Percentiles rank a stretch among this genome's conserved stretches.
Conservation (phyloP, 768 basidiomycete species). For the Tubosaeta brunneosetosa region DNA sequence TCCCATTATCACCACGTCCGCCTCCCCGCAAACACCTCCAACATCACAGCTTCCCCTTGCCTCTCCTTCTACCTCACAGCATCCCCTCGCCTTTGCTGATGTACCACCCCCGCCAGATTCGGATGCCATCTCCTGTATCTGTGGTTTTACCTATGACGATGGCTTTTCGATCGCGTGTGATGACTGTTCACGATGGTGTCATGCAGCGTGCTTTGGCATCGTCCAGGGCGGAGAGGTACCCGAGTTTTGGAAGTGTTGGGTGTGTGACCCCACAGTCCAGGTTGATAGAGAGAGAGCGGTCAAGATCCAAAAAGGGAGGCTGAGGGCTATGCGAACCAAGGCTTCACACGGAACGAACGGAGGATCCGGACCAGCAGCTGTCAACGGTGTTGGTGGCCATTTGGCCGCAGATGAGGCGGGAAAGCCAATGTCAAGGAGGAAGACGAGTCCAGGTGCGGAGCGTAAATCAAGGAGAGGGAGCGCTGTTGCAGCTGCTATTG, state of each 20-base stretch:
- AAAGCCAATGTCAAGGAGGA: constrained; percentile 29
- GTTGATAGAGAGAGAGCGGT: constrained; percentile 48
- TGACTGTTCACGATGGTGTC: constrained; percentile 76
- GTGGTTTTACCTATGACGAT: constrained; percentile 69
- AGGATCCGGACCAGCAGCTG: constrained; percentile 11
- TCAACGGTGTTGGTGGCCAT: constrained; percentile 15
- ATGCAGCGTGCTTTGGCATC: constrained; percentile 73
- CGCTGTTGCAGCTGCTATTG: constrained; percentile 33
- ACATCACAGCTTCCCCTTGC: constrained; percentile 10
- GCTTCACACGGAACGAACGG: constrained; percentile 26
- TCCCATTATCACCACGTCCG: constrained; percentile 10
- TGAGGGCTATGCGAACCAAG: constrained; percentile 29
- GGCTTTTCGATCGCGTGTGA: constrained; percentile 87
- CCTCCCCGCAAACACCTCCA: constrained; percentile 14
- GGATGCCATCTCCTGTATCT: constrained; percentile 67
- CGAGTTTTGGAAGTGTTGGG: constrained; percentile 75
- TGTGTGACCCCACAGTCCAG: constrained; percentile 46
- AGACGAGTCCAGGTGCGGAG: constrained; percentile 37
- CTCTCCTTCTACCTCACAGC: constrained; percentile 21
- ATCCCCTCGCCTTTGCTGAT: constrained; percentile 12
- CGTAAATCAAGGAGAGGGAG: constrained; percentile 35
- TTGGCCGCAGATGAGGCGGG: constrained; percentile 20
- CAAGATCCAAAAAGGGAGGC: constrained; percentile 40
- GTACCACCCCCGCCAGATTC: constrained; percentile 30
- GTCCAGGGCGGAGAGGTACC: constrained; percentile 50